Percentiles rank a stretch among this genome's conserved stretches.
These are phyloP conservation scores for Penicillium bialowiezense DNA, from an alignment of 495 filamentous ascomycete genomes.

Conservation along the genomic window DNA sequence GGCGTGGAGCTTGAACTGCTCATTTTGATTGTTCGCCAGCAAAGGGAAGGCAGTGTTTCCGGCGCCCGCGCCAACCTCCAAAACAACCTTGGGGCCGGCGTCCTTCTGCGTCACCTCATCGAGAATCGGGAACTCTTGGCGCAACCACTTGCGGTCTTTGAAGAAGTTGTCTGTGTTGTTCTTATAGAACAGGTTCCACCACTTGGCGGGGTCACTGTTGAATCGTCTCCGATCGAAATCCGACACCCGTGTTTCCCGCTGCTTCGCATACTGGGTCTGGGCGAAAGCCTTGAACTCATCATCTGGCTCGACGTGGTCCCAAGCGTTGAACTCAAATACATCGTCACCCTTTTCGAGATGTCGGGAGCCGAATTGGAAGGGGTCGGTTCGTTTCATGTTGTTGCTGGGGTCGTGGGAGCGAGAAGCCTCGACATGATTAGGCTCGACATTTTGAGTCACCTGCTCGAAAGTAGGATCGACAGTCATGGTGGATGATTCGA, in stretches of 20 bases:
- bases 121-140: slow-evolving; percentile 89
- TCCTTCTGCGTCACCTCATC: slow-evolving; percentile 61
- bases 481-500: slow-evolving; percentile 21
- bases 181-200: slow-evolving; percentile 96
- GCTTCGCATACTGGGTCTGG: slow-evolving; percentile 73
- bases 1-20: slow-evolving; percentile 74
- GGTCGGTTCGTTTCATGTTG: slow-evolving; percentile 77
- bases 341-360: slow-evolving; percentile 77
- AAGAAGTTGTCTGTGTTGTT: slow-evolving; percentile 96
- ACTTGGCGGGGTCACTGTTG: slow-evolving; percentile 84
- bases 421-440: slow-evolving; percentile 38
- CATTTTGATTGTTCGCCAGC: slow-evolving; percentile 75
- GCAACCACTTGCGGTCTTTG: slow-evolving; percentile 96
- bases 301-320: slow-evolving; percentile 93
- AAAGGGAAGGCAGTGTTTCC: slow-evolving; percentile 96
- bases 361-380: slow-evolving; percentile 93
- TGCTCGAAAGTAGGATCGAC: slow-evolving; percentile 15
- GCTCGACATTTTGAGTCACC: slow-evolving; percentile 45
- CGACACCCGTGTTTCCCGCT: slow-evolving; percentile 77
- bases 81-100: slow-evolving; percentile 59
- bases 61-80: slow-evolving; percentile 93
- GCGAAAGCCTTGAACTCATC: slow-evolving; percentile 78
- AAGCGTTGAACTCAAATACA: slow-evolving; percentile 94
- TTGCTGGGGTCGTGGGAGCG: slow-evolving; percentile 53
- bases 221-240: slow-evolving; percentile 85